These are phyloP conservation scores for Boletus rubroflammeus DNA, from an alignment of 768 basidiomycete species.

Conservation along the genomic window DNA sequence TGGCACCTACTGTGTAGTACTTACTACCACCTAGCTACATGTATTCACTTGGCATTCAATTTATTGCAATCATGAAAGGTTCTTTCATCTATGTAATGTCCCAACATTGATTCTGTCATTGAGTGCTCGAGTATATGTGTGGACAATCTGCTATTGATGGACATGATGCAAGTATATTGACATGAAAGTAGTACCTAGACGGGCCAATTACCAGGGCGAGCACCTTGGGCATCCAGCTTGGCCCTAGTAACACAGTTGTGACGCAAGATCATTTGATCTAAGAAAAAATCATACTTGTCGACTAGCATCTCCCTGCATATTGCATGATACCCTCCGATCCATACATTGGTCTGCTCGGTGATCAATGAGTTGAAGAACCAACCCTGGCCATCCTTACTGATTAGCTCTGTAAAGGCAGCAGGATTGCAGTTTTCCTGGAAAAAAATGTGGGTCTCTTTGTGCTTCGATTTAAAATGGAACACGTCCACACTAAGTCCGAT, in stretches of 20 bases:
- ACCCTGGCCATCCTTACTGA: slow-evolving; percentile 4
- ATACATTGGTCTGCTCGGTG: slow-evolving; percentile 36
- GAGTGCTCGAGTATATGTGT: no score
- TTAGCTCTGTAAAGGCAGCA: slow-evolving; percentile 26
- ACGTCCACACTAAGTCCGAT: slow-evolving; percentile 34
- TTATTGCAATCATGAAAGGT: no score
- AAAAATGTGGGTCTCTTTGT: slow-evolving; percentile 23
- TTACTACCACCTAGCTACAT: no score
- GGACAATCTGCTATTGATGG: no score
- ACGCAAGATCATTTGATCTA: slow-evolving; percentile 36
- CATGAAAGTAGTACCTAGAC: background rate
- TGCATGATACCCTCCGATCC: slow-evolving; percentile 36
- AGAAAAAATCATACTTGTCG: slow-evolving; percentile 33
- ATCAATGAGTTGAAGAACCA: slow-evolving; percentile 38
- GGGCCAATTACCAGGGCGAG: slow-evolving; percentile 1
- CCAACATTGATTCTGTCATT: no score
- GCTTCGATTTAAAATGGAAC: slow-evolving; percentile 38
- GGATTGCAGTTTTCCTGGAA: slow-evolving; percentile 34
- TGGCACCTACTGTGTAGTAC: no score
- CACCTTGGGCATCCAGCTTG: background rate
- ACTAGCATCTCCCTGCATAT: slow-evolving; percentile 34
- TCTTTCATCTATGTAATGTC: no score
- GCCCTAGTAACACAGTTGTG: slow-evolving; percentile 11
- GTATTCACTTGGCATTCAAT: no score
- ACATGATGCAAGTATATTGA: no score